Base-by-base conservation (phyloP, 306 rosid genomes). In the Clitoria ternatea region DNA sequence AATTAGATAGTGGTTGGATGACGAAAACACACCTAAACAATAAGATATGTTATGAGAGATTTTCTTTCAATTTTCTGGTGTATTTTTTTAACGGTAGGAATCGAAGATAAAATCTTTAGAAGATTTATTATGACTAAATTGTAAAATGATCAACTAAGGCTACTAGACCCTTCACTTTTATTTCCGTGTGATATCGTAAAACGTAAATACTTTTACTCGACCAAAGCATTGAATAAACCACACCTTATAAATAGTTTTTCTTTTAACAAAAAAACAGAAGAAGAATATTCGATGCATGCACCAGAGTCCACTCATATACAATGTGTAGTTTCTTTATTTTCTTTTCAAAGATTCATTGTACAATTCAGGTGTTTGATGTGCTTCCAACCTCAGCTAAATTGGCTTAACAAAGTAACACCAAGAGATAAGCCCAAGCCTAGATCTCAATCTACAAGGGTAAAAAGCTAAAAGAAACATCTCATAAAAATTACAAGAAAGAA, bases 401-500 rank as follows among this genome's bases (percentile, higher is more conserved):
- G 59, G 18, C 59, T 40, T 11, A 20, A 65, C 66, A 40, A 27
- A 36, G 30, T 56, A 24, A 57, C 35, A 66, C 26, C 18, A 20
- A 53, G 48, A 24, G 12, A 10, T 39, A 18, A 64, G 54, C 74
- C 57, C 49, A 30, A 22, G 27, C 73, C 77, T 61, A 66, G 11
- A 50, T 50, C 40, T 45, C 24, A 76, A 60, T 23, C 89, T 73
- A 79, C 22, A 43, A 37, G 15, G 56, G 61, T 8, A 12, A 33
- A 76, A 40, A 53, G 19, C 55, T 71, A 79, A 64, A 42, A 74
- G 14, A 45, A 36, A 67, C 13, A 39, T 67, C 57, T 48, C 55
- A 35, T 54, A 53, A 66, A 70, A 79, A 79, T 66, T 65, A 73
- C 73, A 82, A 26, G 70, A 72, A 64, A n/a, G n/a, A n/a, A n/a